phyloP scores from a whole-genome alignment of 139 green algal species.

The Closterium sp. region DNA sequence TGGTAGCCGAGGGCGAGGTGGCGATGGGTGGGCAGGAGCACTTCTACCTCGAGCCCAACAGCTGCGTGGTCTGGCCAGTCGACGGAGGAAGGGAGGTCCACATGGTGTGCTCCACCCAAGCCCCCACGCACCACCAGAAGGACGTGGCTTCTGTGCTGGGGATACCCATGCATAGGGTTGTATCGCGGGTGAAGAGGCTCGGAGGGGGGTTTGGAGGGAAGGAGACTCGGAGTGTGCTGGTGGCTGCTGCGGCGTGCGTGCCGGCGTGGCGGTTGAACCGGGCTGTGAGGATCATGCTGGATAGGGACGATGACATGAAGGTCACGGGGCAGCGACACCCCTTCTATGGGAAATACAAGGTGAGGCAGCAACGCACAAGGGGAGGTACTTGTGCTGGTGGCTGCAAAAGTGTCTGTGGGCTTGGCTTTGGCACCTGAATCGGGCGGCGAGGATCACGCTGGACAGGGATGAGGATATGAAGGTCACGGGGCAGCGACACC shows the following conservation, averaged over 20 bases:
- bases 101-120: slow-evolving; percentile 76
- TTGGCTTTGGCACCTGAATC: slow-evolving; percentile 68
- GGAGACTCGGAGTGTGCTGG: slow-evolving; percentile 80
- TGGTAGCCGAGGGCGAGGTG: slow-evolving; percentile 62
- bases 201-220: slow-evolving; percentile 97
- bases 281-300: slow-evolving; percentile 76
- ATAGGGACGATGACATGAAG: slow-evolving; percentile 67
- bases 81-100: slow-evolving; percentile 80
- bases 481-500: slow-evolving; percentile 61
- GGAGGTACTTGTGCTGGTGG: slow-evolving; percentile 63
- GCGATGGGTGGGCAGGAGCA: slow-evolving; percentile 88
- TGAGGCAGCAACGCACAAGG: slow-evolving; percentile 2
- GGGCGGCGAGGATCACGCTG: slow-evolving; percentile 74
- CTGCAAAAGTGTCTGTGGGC: slow-evolving; percentile 73
- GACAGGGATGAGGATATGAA: slow-evolving; percentile 70
- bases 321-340: slow-evolving; percentile 67
- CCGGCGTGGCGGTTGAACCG: slow-evolving; percentile 70
- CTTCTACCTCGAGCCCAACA: slow-evolving; percentile 96
- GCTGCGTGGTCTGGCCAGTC: slow-evolving; percentile 70
- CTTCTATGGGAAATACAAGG: slow-evolving; percentile 52
- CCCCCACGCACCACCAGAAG: slow-evolving; percentile 78
- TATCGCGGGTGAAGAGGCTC: slow-evolving; percentile 85
- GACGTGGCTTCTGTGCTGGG: slow-evolving; percentile 72
- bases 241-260: slow-evolving; percentile 74
- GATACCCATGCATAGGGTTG: slow-evolving; percentile 78